Base-by-base conservation (phyloP, 2,329 filamentous ascomycete genomes). In the Talaromyces piceae region DNA sequence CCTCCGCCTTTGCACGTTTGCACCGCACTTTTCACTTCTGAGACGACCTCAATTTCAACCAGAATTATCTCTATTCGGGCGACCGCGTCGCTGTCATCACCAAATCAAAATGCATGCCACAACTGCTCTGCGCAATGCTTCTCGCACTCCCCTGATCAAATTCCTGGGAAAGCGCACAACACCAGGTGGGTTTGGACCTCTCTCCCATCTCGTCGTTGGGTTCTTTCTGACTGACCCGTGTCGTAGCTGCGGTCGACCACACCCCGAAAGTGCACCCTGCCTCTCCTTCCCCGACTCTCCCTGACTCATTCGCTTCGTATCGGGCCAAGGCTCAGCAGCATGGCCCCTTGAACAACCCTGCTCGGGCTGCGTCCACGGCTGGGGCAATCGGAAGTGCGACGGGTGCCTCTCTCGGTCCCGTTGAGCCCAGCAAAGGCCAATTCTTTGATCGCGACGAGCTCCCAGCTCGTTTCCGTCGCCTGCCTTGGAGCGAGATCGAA, bases 391-490 rank as follows among this genome's bases (percentile, higher is more conserved):
- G 88, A 58, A 80, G 81, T 61, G 67, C 75, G 51, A 69, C 86
- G 8, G 91, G 88, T 51, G 73, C 81, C 54, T 74, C 84, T 31
- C 77, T 96, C 9, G 91, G 91, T 44, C 73, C 87, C 11, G 77
- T 97, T 55, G 67, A 79, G 59, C 79, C 91, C 31, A 78, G 79
- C 54, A 72, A 82, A 63, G 91, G 91, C 60, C 75, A 88, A 68
- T 89, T 79, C 71, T 96, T 95, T 67, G 93, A 97, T 71, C 83
- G 90, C 61, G 87, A 82, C 60, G 87, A 98, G 73, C 83, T 98
- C 22, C 91, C 93, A 16, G 68, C 77, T 56, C 82, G 91, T 62
- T 98, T 96, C 80, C 82, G 84, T 64, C 81, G 89, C 58, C 75
- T 81, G 45, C 79, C 82, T 11, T 87, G 91, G 73, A 84, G 81